Evolutionary conservation across 129 eudicot genomes (phyloP).

Genomic region (Scalesia atractyloides): DNA sequence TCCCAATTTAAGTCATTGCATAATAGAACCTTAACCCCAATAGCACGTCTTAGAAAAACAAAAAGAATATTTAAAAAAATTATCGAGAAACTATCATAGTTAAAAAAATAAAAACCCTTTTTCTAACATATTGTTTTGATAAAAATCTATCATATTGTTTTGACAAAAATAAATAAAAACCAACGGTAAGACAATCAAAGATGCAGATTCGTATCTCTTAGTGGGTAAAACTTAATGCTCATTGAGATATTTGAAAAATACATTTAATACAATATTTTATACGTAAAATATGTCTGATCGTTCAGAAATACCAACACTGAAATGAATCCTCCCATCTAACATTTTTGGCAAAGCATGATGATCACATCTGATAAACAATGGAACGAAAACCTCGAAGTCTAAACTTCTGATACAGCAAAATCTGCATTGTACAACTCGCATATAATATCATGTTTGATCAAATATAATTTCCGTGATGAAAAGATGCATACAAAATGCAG

Average conservation of each 20-base stretch:
- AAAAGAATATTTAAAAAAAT: background rate
- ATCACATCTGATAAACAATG: background rate
- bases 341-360: background rate
- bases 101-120: background rate
- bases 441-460: slow-evolving; percentile 12
- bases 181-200: background rate
- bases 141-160: too few relatives aligned
- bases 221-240: background rate
- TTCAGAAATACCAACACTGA: background rate
- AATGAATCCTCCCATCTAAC: background rate
- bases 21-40: background rate
- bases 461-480: slow-evolving; percentile 3
- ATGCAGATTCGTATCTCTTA: background rate
- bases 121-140: too few relatives aligned
- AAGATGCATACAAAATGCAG: slow-evolving; percentile 18
- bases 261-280: background rate
- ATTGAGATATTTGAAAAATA: background rate
- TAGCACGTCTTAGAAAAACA: background rate
- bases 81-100: background rate
- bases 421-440: slow-evolving; percentile 13
- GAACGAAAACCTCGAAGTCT: too few relatives aligned
- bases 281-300: background rate
- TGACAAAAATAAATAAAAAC: too few relatives aligned
- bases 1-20: background rate
- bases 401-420: too few relatives aligned